Percentiles rank a stretch among this genome's conserved stretches.
Evolutionary conservation across 1,284 basidiomycete species (phyloP).

Genomic region (Somion occarium): DNA sequence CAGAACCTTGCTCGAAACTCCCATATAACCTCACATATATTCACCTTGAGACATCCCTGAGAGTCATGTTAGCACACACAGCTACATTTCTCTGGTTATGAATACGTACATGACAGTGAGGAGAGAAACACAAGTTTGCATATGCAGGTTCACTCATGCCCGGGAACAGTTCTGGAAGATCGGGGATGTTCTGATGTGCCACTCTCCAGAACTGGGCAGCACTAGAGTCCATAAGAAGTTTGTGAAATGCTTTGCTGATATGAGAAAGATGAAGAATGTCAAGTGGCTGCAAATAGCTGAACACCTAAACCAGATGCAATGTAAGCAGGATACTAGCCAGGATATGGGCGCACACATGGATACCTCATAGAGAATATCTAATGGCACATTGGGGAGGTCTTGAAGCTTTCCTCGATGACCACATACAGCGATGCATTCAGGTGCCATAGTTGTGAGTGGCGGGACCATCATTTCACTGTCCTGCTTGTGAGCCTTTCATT

Average conservation of each 20-base stretch:
- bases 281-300: constrained; percentile 37
- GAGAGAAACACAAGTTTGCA: not conserved
- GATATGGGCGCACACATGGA: no score
- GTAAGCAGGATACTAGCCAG: no score
- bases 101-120: not conserved
- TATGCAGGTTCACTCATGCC: not conserved
- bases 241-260: constrained; percentile 31
- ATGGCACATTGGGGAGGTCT: no score
- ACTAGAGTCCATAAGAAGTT: constrained; percentile 32
- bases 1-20: not conserved
- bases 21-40: not conserved
- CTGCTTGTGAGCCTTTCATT: no score
- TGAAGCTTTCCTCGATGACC: no score
- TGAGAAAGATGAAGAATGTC: constrained; percentile 42
- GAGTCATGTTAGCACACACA: not conserved
- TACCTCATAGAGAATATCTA: no score
- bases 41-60: not conserved
- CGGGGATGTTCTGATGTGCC: constrained; percentile 12
- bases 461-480: no score
- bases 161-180: constrained; percentile 15
- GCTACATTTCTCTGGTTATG: not conserved
- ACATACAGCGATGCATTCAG: no score
- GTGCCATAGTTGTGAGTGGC: no score
- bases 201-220: constrained; percentile 39
- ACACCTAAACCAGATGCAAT: constrained; percentile 32